Base-by-base conservation (phyloP, 805 yeast genomes). In the Ogataea degrootiae region DNA sequence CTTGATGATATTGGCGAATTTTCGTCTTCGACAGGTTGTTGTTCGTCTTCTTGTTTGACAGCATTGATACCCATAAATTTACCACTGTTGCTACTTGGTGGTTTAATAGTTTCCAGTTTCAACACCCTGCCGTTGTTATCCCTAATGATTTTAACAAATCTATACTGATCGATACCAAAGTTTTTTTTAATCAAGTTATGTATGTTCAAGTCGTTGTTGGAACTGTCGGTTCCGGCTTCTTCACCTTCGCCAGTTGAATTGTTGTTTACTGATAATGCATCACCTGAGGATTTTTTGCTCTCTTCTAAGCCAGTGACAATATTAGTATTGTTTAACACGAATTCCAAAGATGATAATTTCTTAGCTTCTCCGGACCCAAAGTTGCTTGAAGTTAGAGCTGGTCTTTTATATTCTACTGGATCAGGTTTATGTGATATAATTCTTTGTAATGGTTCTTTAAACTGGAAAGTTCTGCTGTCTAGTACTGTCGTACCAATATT, bases 131-230 rank as follows among this genome's bases (percentile, higher is more conserved):
- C 75, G 42, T 62, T 63, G 37, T 61, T 64, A 46, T 69, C 70
- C 55, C 77, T 60, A 26, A 69, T 64, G 17, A 70, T 63, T 46
- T 68, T 67, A 11, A 70, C 66, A 43, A 71, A 72, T 3, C 63
- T 59, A 42, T 72, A 59, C 9, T 50, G 44, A 3, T 55, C 50
- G 6, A 49, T 34, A 3, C 47, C 41, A 36, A 60, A 58, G 3
- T 43, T 42, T 14, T 53, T 43, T 22, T 44, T 45, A 3, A 60
- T 53, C 9, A 55, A 29, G 5, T 39, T 37, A 46, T 59, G 64
- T 16, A 59, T 47, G 44, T 59, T 58, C 6, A 52, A 44, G 19
- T 23, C 8, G n/a, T 41, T 23, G 16, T 2, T 14, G 19, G 6
- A 6, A 33, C 31, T 22, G 23, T 31, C n/a, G 14, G n/a, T 17